phyloP scores from a whole-genome alignment of 169 alveolate species.

The Plasmodium falciparum region DNA sequence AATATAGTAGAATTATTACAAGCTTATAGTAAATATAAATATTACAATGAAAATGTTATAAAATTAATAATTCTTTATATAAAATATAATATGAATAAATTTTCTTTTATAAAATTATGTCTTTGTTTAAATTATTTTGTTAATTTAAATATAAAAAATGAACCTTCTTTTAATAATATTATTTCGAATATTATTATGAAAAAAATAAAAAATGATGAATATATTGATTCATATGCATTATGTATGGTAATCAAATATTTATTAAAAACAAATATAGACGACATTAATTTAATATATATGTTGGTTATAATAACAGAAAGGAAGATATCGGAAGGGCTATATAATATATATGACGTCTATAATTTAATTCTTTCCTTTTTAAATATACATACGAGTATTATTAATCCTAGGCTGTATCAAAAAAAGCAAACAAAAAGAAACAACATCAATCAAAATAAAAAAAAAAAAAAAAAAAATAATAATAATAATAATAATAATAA shows the following conservation, averaged over 20 bases:
- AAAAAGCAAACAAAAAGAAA: neutral
- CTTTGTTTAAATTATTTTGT: conserved; percentile 42
- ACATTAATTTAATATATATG: conserved; percentile 11
- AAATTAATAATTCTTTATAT: conserved; percentile 23
- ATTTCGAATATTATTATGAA: conserved; percentile 21
- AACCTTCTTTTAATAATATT: conserved; percentile 15
- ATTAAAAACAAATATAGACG: conserved; percentile 7
- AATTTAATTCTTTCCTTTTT: conserved; percentile 48
- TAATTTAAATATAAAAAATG: conserved; percentile 50
- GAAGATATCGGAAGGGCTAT: conserved; percentile 2
- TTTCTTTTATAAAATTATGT: conserved; percentile 37
- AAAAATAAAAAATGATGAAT: conserved; percentile 49
- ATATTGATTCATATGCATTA: conserved; percentile 39
- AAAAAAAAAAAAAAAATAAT: neutral
- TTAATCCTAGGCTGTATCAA: neutral
- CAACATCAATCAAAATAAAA: neutral
- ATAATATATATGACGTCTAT: conserved; percentile 19
- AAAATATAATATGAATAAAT: conserved; percentile 31
- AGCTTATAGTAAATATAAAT: conserved; percentile 20
- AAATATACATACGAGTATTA: conserved; percentile 17
- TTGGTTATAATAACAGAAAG: neutral
- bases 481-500: neutral
- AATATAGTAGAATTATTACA: conserved; percentile 22
- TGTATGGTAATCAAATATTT: conserved; percentile 38
- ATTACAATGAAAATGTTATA: neutral